Percentiles rank a stretch among this genome's conserved stretches.
phyloP scores from a whole-genome alignment of 257 asterid genomes.

The Eucommia ulmoides region DNA sequence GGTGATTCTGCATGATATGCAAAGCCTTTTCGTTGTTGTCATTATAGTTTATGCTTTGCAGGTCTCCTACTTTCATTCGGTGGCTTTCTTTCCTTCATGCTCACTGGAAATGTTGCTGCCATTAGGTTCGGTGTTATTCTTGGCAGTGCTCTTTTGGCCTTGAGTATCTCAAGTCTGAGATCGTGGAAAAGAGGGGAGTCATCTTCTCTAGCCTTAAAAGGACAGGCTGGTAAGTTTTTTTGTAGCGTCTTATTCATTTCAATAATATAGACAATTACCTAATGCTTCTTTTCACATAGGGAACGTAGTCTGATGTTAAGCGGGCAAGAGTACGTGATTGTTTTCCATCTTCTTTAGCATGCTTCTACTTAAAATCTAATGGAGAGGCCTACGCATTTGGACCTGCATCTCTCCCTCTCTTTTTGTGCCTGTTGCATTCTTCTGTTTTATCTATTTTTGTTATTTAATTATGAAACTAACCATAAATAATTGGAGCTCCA shows the following conservation, averaged over 20 bases:
- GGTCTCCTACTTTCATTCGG: slow-evolving; percentile 64
- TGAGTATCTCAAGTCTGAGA: slow-evolving; percentile 72
- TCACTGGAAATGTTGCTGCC: slow-evolving; percentile 65
- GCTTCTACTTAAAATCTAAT: background rate
- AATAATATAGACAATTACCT: background rate
- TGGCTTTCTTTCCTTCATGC: slow-evolving; percentile 77
- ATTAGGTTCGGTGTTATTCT: slow-evolving; percentile 77
- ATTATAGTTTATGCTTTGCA: slow-evolving; percentile 19
- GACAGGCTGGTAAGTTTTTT: slow-evolving; percentile 57
- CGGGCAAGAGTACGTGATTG: background rate
- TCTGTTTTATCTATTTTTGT: too few species aligned
- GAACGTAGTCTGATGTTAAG: background rate
- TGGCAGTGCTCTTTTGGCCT: slow-evolving; percentile 73
- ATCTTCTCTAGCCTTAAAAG: slow-evolving; percentile 51
- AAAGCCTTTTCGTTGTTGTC: slow-evolving; percentile 10
- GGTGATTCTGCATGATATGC: too few species aligned
- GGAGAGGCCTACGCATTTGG: background rate
- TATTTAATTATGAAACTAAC: too few species aligned
- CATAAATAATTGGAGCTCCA: too few species aligned
- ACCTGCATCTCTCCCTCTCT: background rate
- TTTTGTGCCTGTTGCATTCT: too few species aligned
- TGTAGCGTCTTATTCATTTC: background rate
- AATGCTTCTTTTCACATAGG: background rate
- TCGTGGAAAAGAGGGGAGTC: slow-evolving; percentile 68
- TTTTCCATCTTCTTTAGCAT: background rate